These are phyloP conservation scores for Eucalyptus tenuipes DNA, from an alignment of 345 rosid species.

Conservation along the genomic window DNA sequence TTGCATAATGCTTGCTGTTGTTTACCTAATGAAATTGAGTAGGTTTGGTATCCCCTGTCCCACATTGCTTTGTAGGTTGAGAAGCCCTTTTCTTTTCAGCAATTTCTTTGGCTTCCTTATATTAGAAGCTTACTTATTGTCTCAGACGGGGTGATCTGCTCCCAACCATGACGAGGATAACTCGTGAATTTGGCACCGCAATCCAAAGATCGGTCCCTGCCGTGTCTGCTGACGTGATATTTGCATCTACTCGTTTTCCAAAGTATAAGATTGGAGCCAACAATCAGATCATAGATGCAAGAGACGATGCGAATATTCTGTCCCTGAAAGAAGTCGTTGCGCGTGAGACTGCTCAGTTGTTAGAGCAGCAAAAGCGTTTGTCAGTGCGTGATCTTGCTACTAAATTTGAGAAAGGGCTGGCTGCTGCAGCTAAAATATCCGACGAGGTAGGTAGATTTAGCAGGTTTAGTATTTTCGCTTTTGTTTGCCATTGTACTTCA, in stretches of 20 bases:
- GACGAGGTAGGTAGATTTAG: conserved; percentile 50
- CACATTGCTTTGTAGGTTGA: not conserved
- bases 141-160: not conserved
- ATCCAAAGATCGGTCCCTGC: conserved; percentile 51
- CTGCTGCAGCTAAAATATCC: conserved; percentile 92
- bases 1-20: not conserved
- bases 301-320: conserved; percentile 60
- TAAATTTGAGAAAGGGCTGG: conserved; percentile 91
- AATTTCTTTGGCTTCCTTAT: not conserved
- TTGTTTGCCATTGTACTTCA: not conserved
- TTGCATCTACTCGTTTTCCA: conserved; percentile 79
- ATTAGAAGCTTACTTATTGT: not conserved
- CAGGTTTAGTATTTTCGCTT: not conserved
- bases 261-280: conserved; percentile 68
- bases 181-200: conserved; percentile 58
- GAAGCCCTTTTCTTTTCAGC: not conserved
- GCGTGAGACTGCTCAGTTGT: conserved; percentile 74
- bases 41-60: not conserved
- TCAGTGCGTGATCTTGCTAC: conserved; percentile 94
- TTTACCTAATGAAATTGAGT: not conserved
- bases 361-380: conserved; percentile 89
- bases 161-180: conserved; percentile 56
- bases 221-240: conserved; percentile 76
- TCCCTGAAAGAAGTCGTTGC: conserved; percentile 93
- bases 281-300: conserved; percentile 61